Evolutionary conservation across 2,329 filamentous ascomycete genomes (phyloP).

Genomic region (Purpureocillium lavendulum): DNA sequence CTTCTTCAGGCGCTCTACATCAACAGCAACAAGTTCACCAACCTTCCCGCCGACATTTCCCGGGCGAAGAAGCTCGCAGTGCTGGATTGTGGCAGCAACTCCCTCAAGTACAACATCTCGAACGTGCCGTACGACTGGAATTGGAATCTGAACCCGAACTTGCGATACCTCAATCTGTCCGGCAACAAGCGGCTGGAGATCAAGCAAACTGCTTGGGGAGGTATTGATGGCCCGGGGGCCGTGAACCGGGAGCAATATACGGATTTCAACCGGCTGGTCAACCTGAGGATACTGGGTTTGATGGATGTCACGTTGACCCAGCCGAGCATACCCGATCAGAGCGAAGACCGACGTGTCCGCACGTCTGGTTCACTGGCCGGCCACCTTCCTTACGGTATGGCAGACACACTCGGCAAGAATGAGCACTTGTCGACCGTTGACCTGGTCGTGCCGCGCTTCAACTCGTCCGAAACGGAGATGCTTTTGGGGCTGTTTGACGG

Average conservation of each 20-base stretch:
- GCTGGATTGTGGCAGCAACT: conserved; percentile 90
- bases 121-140: conserved; percentile 99
- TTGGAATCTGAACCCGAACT: conserved; percentile 95
- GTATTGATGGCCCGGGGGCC: conserved; percentile 39
- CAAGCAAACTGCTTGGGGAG: conserved; percentile 44
- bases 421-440: conserved; percentile 95
- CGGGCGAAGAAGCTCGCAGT: conserved; percentile 88
- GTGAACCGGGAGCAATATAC: conserved; percentile 62
- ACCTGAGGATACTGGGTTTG: conserved; percentile 79
- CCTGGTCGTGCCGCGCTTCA: conserved; percentile 86
- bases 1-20: conserved; percentile 85
- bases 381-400: conserved; percentile 92
- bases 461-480: conserved; percentile 82
- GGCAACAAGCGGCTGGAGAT: conserved; percentile 97
- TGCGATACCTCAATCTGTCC: conserved; percentile 91
- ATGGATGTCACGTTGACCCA: conserved; percentile 98
- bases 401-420: conserved; percentile 84
- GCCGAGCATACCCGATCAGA: conserved; percentile 88
- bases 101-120: conserved; percentile 95
- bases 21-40: conserved; percentile 97
- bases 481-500: conserved; percentile 95
- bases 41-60: conserved; percentile 87
- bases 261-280: conserved; percentile 78
- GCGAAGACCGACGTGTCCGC: conserved; percentile 86
- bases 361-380: conserved; percentile 95